phyloP scores from a whole-genome alignment of 2,329 filamentous ascomycete species.

The Purpureocillium takamizusanense region DNA sequence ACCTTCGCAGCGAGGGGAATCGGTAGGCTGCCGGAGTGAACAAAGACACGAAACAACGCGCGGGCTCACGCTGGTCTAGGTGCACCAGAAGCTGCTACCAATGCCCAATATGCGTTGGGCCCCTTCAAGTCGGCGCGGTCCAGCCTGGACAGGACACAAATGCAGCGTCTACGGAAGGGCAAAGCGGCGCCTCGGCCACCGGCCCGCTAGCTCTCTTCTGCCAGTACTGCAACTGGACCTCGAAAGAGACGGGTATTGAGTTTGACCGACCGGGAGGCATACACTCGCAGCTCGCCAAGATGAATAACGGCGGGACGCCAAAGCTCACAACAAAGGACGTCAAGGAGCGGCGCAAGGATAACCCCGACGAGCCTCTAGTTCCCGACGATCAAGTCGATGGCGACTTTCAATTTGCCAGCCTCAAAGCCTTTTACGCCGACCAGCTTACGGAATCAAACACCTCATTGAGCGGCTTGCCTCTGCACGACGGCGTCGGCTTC shows the following conservation, averaged over 20 bases:
- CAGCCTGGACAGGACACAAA: conserved; percentile 43
- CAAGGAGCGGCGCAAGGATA: conserved; percentile 42
- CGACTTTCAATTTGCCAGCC: conserved; percentile 63
- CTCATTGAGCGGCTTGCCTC: conserved; percentile 37
- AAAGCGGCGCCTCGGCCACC: conserved; percentile 13
- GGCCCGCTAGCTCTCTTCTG: conserved; percentile 66
- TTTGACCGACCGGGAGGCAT: conserved; percentile 88
- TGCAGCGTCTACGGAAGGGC: conserved; percentile 12
- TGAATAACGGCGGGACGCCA: conserved; percentile 52
- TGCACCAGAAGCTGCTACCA: conserved; percentile 94
- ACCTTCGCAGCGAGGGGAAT: conserved; percentile 86
- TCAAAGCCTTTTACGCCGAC: conserved; percentile 73
- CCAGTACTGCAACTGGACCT: conserved; percentile 88
- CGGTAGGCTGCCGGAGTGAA: conserved; percentile 45
- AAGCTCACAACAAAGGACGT: conserved; percentile 41
- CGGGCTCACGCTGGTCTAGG: conserved; percentile 32
- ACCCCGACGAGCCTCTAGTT: conserved; percentile 25
- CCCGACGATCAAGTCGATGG: conserved; percentile 43
- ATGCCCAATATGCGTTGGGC: conserved; percentile 80
- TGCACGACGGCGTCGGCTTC: conserved; percentile 38
- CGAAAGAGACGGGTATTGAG: conserved; percentile 78
- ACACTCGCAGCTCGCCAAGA: conserved; percentile 64
- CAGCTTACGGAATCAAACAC: conserved; percentile 60
- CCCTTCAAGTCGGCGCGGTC: conserved; percentile 65
- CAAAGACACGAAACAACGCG: neutral